Base-by-base conservation (phyloP, 2,329 filamentous ascomycete genomes). In the Exophiala lecanii-corni region DNA sequence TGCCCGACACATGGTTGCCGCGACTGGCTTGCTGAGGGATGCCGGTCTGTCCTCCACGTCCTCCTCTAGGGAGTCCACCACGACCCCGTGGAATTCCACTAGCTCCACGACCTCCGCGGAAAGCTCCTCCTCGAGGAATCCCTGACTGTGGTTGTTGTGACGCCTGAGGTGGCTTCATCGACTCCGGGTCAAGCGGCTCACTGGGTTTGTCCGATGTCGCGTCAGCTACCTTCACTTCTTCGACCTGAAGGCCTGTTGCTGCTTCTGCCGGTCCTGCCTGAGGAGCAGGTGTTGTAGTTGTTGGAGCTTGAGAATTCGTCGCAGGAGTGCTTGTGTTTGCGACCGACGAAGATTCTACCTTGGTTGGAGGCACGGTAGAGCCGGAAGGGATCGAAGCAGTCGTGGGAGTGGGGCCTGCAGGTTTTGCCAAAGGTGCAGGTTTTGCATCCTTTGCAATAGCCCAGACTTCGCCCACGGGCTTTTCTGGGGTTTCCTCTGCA, bases 391-490 rank as follows among this genome's bases (percentile, higher is more conserved):
- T 33, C 9, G 44, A 28, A 19, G 45, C 32, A n/a, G 47, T 20
- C 41, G 42, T 41, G 39, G 56, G 36, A 23, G 54, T 49, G 36
- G 57, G 53, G 5, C 51, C 41, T 13, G 62, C 59, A 50, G 59
- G 45, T 35, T 49, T 40, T 18, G 50, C 32, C 32, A 59, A 53
- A 15, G 71, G 62, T 15, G 64, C 53, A 41, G 76, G 71, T 60
- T 79, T 84, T 9, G 79, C 76, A 40, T 67, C 71, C 65, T 91
- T 89, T 0, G 84, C 89, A 41, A 86, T 69, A 51, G 84, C 81
- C 86, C 87, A 96, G 0, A 96, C 89, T 63, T 96, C 89, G 7
- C 71, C 78, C 3, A 97, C 88, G 1, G 89, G 79, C 60, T 81
- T 82, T 56, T 91, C 75, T 0, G 91, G 91, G 1, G 89, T 96